Evolutionary conservation across 1,284 basidiomycete genomes (phyloP).

Genomic region (Cerioporus squamosus): DNA sequence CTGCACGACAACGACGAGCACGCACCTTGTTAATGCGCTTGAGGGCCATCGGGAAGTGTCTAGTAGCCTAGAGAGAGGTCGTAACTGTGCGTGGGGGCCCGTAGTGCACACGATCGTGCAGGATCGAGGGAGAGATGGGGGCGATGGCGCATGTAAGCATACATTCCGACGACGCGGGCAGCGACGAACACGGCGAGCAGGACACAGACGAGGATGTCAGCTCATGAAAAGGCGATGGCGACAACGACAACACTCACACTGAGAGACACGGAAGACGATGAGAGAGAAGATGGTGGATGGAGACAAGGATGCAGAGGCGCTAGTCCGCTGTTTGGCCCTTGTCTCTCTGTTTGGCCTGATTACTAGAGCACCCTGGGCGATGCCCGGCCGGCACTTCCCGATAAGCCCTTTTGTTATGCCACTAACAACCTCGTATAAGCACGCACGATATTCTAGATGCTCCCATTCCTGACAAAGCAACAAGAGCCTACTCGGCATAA

Average conservation of each 20-base stretch:
- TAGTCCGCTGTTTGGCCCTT: conserved; percentile 28
- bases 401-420: neutral
- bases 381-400: conserved; percentile 22
- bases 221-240: neutral
- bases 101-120: conserved; percentile 23
- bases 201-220: conserved; percentile 4
- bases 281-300: conserved; percentile 28
- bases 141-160: conserved; percentile 20
- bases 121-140: conserved; percentile 33
- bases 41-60: conserved; percentile 74
- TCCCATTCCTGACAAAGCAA: too few species aligned
- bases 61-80: conserved; percentile 34
- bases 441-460: too few species aligned
- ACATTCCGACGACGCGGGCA: conserved; percentile 12
- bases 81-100: conserved; percentile 15
- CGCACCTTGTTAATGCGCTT: conserved; percentile 99
- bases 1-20: conserved; percentile 14
- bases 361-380: conserved; percentile 24
- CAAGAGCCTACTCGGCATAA: too few species aligned
- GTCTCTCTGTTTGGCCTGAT: conserved; percentile 32
- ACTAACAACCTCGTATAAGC: too few species aligned
- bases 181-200: conserved; percentile 1
- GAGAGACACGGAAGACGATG: conserved; percentile 12
- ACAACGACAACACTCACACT: conserved; percentile 10
- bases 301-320: conserved; percentile 28